Percentiles rank a stretch among this genome's conserved stretches.
These are phyloP conservation scores for Spergularia azorica DNA, from an alignment of 179 eudicot species.

Conservation along the genomic window DNA sequence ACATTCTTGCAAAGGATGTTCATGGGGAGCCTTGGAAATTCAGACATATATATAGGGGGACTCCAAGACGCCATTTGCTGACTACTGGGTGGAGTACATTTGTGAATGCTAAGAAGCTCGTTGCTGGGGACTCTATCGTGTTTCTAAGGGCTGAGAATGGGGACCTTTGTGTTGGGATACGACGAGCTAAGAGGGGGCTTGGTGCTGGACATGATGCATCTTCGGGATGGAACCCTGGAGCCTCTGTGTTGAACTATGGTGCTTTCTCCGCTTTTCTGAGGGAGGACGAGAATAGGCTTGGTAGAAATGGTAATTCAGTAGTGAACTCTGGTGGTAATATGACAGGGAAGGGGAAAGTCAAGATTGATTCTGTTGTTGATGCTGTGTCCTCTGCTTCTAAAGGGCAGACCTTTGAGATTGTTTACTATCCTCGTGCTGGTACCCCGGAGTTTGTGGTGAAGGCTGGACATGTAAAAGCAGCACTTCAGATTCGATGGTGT, in stretches of 20 bases:
- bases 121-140: constrained; percentile 91
- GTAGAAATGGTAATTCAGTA: constrained; percentile 45
- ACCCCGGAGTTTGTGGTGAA: constrained; percentile 91
- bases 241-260: constrained; percentile 40
- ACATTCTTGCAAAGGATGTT: constrained; percentile 76
- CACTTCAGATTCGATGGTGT: constrained; percentile 79
- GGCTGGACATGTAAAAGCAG: constrained; percentile 63
- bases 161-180: constrained; percentile 85
- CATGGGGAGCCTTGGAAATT: constrained; percentile 87
- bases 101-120: constrained; percentile 87
- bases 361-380: constrained; percentile 60
- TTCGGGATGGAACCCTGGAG: constrained; percentile 70
- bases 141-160: constrained; percentile 83
- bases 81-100: constrained; percentile 97
- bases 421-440: constrained; percentile 88
- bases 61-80: constrained; percentile 84
- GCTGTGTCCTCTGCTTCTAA: constrained; percentile 59
- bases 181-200: constrained; percentile 70
- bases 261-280: constrained; percentile 56
- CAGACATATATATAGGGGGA: constrained; percentile 91
- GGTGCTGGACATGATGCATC: constrained; percentile 52
- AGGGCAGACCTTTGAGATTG: constrained; percentile 83
- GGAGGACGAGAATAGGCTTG: constrained; percentile 55
- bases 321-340: constrained; percentile 32
- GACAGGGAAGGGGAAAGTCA: constrained; percentile 54